Evolutionary conservation across 371 early-diverging fungal species (phyloP).

Genomic region (Zopfochytrium polystomum): DNA sequence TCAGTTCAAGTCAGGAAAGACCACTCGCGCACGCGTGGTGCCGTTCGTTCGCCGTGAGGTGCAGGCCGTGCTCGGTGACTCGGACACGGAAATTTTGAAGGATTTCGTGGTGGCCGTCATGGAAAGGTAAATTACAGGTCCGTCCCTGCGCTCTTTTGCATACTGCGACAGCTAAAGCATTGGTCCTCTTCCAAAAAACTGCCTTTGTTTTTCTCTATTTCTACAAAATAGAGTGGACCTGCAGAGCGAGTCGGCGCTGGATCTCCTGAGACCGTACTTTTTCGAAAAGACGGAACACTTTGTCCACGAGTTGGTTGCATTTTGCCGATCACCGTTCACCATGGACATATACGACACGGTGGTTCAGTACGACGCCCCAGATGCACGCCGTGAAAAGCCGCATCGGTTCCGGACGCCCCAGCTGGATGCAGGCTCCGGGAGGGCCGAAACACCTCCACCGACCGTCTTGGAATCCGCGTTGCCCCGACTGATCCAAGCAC

Average conservation of each 20-base stretch:
- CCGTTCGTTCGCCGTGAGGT: slow-evolving; percentile 36
- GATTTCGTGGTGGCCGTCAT: slow-evolving; percentile 27
- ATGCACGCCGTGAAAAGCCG: too few relatives aligned
- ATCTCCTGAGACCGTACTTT: slow-evolving; percentile 22
- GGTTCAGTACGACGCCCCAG: too few relatives aligned
- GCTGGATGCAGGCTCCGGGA: too few relatives aligned
- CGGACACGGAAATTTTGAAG: slow-evolving; percentile 29
- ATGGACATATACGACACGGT: slow-evolving; percentile 33
- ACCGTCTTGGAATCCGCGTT: too few relatives aligned
- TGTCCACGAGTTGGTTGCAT: slow-evolving; percentile 38
- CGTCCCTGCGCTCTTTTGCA: not conserved
- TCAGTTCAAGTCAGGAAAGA: not conserved
- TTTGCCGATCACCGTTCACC: slow-evolving; percentile 31
- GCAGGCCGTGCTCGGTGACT: slow-evolving; percentile 14
- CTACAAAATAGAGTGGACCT: too few relatives aligned
- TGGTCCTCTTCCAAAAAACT: not conserved
- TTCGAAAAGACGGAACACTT: slow-evolving; percentile 30
- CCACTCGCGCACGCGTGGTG: slow-evolving; percentile 11
- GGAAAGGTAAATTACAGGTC: slow-evolving; percentile 12
- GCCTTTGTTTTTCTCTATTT: too few relatives aligned
- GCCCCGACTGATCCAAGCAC: too few relatives aligned
- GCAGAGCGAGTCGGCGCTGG: slow-evolving; percentile 23
- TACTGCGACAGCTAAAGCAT: not conserved
- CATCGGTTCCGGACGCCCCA: too few relatives aligned
- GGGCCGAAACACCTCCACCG: too few relatives aligned